These are phyloP conservation scores for Filosporella fistucella DNA, from an alignment of 495 filamentous ascomycete species.

Conservation along the genomic window DNA sequence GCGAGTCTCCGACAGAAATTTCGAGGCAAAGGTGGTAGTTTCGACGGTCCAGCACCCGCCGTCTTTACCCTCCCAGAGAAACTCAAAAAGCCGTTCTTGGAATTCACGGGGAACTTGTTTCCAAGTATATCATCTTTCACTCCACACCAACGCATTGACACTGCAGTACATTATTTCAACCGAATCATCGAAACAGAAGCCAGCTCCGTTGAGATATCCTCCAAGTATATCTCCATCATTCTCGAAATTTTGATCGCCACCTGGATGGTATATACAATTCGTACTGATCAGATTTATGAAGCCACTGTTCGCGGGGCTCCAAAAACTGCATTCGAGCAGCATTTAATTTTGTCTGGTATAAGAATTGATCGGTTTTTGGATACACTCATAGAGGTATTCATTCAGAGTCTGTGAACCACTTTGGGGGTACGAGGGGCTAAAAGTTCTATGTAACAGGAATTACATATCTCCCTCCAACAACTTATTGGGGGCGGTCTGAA, in stretches of 20 bases:
- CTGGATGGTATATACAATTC: slow-evolving; percentile 1
- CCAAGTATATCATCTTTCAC: too few relatives aligned
- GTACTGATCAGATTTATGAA: neutral
- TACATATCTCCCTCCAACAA: neutral
- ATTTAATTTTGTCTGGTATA: slow-evolving; percentile 1
- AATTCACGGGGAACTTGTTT: too few relatives aligned
- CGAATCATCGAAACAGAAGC: too few relatives aligned
- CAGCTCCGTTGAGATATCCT: neutral
- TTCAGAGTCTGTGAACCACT: neutral
- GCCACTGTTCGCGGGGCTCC: neutral
- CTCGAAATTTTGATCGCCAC: slow-evolving; percentile 2
- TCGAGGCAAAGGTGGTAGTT: too few relatives aligned
- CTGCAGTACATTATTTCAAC: too few relatives aligned
- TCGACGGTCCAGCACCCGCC: too few relatives aligned
- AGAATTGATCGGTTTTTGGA: slow-evolving; percentile 1
- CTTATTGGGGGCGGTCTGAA: slow-evolving; percentile 1
- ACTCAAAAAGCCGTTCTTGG: too few relatives aligned
- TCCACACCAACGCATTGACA: too few relatives aligned
- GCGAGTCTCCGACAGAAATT: too few relatives aligned
- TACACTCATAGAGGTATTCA: slow-evolving; percentile 4
- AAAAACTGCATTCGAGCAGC: neutral
- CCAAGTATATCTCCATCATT: neutral
- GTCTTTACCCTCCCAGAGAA: too few relatives aligned
- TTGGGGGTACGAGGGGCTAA: neutral
- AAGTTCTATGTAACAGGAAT: neutral